A percentile compares a stretch with the other conserved stretches of the same genome.
These are phyloP conservation scores for Fusarium paranaense DNA, from an alignment of 2,329 filamentous ascomycete species.

Conservation along the genomic window DNA sequence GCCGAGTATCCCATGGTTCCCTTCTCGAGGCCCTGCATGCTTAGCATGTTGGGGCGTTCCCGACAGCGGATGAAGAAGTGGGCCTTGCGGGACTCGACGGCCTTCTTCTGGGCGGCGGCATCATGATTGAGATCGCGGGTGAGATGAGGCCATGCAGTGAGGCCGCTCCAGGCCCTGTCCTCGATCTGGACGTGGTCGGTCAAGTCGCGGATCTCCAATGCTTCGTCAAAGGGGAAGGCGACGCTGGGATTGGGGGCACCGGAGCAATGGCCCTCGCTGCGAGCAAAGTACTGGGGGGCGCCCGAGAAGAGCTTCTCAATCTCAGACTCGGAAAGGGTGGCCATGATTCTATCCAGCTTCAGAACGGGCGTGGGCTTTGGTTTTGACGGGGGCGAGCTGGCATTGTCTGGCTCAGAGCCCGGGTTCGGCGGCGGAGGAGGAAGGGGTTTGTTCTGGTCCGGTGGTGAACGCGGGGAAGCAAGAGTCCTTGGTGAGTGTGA, in stretches of 20 bases:
- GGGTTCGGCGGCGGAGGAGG: conserved; percentile 63
- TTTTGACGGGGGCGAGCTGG: conserved; percentile 44
- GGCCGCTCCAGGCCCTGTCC: conserved; percentile 71
- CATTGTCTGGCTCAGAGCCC: conserved; percentile 48
- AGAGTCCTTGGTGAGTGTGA: conserved; percentile 41
- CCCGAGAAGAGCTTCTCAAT: conserved; percentile 79
- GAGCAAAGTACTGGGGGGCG: conserved; percentile 78
- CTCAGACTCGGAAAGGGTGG: conserved; percentile 68
- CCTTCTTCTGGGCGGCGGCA: conserved; percentile 55
- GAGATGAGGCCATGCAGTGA: conserved; percentile 73
- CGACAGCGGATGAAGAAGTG: conserved; percentile 70
- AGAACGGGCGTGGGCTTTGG: conserved; percentile 56
- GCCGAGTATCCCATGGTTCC: conserved; percentile 77
- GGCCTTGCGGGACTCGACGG: conserved; percentile 59
- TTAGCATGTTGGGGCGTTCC: conserved; percentile 78
- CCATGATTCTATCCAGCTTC: conserved; percentile 69
- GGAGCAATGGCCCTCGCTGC: conserved; percentile 68
- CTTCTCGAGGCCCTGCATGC: conserved; percentile 77
- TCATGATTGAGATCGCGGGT: conserved; percentile 63
- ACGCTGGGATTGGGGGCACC: conserved; percentile 72
- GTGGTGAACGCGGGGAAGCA: conserved; percentile 52
- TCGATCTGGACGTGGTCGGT: conserved; percentile 74
- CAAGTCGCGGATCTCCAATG: conserved; percentile 70
- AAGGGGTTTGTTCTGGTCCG: conserved; percentile 67
- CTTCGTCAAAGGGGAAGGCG: conserved; percentile 75